These are phyloP conservation scores for Wickerhamomyces chaumierensis DNA, from an alignment of 805 yeast genomes.

Conservation along the genomic window DNA sequence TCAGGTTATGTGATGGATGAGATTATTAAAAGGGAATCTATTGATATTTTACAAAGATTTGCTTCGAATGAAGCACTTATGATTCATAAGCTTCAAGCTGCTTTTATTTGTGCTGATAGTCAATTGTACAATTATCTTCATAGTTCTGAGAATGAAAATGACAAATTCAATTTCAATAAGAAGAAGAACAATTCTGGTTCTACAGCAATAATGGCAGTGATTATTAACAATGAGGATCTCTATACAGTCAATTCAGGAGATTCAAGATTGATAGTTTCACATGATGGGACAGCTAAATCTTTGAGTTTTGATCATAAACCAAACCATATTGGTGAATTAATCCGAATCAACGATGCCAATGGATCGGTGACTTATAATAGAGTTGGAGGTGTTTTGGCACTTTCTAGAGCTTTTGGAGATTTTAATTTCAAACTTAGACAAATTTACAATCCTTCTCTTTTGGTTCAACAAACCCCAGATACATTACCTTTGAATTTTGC, in stretches of 20 bases:
- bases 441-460: too few relatives aligned
- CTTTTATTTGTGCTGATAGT: constrained; percentile 34
- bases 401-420: constrained; percentile 85
- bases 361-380: constrained; percentile 89
- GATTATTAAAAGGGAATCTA: constrained; percentile 3
- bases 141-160: background rate
- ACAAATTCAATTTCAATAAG: constrained; percentile 20
- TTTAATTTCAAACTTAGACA: constrained; percentile 36
- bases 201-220: constrained; percentile 36
- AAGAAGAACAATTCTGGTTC: constrained; percentile 28
- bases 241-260: constrained; percentile 69
- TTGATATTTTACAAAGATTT: constrained; percentile 10
- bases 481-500: too few relatives aligned
- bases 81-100: constrained; percentile 27
- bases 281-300: constrained; percentile 42
- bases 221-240: constrained; percentile 32
- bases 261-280: constrained; percentile 48
- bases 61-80: constrained; percentile 24
- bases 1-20: constrained; percentile 12
- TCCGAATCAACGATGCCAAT: constrained; percentile 86
- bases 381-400: constrained; percentile 90
- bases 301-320: constrained; percentile 85
- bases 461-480: too few relatives aligned
- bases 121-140: constrained; percentile 26
- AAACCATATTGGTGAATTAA: constrained; percentile 84